Evolutionary conservation across 2,329 filamentous ascomycete genomes (phyloP), one percentile per base, ranked within the genome.

Genomic region (Orbilia blumenaviensis): DNA sequence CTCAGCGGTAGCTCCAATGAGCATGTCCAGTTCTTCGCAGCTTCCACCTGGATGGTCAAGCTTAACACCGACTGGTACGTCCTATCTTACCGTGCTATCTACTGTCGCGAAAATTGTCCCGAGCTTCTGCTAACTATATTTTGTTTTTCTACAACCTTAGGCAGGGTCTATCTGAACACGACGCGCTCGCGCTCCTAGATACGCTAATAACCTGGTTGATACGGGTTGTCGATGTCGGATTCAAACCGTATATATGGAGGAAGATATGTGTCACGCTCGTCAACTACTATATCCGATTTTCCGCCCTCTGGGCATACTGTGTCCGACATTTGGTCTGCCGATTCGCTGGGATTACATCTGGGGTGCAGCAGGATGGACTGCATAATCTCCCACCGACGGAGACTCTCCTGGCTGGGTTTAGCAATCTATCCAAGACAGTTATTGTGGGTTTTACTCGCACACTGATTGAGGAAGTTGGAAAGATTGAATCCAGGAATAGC

Each of bases 1-100:
- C 86, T 98, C 12, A 85, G 97, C 9, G 85, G 85, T 60, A 89
- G 88, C 76, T 84, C 87, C 21, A 89, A 92, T 79, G 88, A 91
- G 76, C 90, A 94, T 80, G 89, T 95, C 79, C 91, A 91, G 78
- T 98, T 98, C 83, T 97, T 96, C 81, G 95, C 93, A 12, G 94
- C 94, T 29, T 86, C 97, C 73, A 98, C 94, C 0, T 91, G 97
- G 79, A 96, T 93, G 60, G 89, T 98, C 80, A 99, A 98, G 84
- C 88, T 98, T 72, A 97, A 98, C 82, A 91, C 90, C n/a, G 92
- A 95, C 81, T 92, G 90, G 91, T 91, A 76, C n/a, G n/a, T 18
- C 16, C 29, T 16, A 9, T 48, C 38, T 25, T 21, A 9, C 25
- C 9, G 27, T 66, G 44, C 38, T 61, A 38, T 34, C 41, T 21